Base-by-base conservation (phyloP, 208 protist species). In the Crithidia sp. region DNA sequence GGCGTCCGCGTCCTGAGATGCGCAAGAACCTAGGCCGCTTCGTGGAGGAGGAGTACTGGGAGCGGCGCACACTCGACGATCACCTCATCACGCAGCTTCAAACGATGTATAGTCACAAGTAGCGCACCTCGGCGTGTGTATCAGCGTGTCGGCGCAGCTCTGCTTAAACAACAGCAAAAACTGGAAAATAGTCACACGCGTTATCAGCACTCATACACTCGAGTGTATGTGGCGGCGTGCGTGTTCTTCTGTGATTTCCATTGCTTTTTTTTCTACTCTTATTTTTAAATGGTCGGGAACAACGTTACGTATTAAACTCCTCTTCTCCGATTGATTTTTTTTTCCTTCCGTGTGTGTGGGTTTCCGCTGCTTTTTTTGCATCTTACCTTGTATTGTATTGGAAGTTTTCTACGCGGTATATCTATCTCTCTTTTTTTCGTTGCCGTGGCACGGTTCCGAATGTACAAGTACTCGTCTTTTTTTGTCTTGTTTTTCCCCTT, bases 31-130 rank as follows among this genome's bases (percentile, higher is more conserved):
- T 89, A 28, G 84, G 81, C 55, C 74, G 77, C 39, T 62, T 67
- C n/a, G 43, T 86, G 7, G 77, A 83, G 69, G 84, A 89, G 17
- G 81, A 89, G 36, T 89, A 85, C 73, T 61, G 43, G 49, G 77
- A 77, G 45, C 76, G 79, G 14, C 54, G 57, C 36, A 65, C 63
- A 12, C 66, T 83, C 19, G 86, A 91, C 60, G 72, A 80, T 52
- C 63, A 77, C 52, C 76, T 91, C 44, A 81, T 90, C 40, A 60
- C 54, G n/a, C 67, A 71, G 67, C 71, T 84, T 0, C 67, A 79
- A 45, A 52, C 28, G 2, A 74, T 79, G 67, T 79, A 79, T 45
- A 43, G 9, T 17, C 28, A 7, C 8, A 55, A 40, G 37, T 65
- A 64, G 68, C 17, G 7, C 16, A 67, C 28, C 28, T 28, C 28